Evolutionary conservation across 2,329 filamentous ascomycete species (phyloP), one percentile per base, ranked within the genome.

Genomic region (Colletotrichum sp.): DNA sequence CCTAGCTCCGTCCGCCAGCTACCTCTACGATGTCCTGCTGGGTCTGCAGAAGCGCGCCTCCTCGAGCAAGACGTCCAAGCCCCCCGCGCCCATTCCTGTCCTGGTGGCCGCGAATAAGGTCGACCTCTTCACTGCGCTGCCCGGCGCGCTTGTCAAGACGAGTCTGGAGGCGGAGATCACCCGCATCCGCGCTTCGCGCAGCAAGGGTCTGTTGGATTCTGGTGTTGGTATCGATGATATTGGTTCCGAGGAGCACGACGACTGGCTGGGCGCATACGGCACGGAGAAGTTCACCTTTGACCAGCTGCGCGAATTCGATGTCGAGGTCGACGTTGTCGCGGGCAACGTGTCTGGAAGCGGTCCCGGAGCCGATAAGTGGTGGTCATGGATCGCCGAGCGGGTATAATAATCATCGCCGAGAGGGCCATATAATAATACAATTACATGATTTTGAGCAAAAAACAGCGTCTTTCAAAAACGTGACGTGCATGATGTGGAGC

Each of bases 71-170:
- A 89, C 89, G 2, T 88, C 72, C 13, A 80, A 79, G 71, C 59
- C 52, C n/a, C 75, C 77, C 5, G 39, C 71, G n/a, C 80, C 80
- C 36, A 89, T 97, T 10, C 93, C 95, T 0, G 90, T 99, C 9
- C 89, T 99, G 44, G 88, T 99, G 39, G 96, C 96, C 3, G 96
- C 96, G 70, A 99, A 99, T 86, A 99, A 99, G 89, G 91, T 96
- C 82, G 97, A 99, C 84, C 89, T 99, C 1, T 99, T 99, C 83
- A 98, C 97, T 0, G 95, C 96, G 9, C 87, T 98, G 68, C 97
- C 97, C 0, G 91, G 95, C 0, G 90, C 91, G 7, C 88, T 98
- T 36, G 95, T 98, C 75, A 93, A 92, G 84, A 89, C 89, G 69
- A 92, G 91, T 78, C 88, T 99, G 16, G 96, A 99, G 86, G 88